These are phyloP conservation scores for Solanum sejunctum DNA, from an alignment of 257 asterid genomes.

Conservation along the genomic window DNA sequence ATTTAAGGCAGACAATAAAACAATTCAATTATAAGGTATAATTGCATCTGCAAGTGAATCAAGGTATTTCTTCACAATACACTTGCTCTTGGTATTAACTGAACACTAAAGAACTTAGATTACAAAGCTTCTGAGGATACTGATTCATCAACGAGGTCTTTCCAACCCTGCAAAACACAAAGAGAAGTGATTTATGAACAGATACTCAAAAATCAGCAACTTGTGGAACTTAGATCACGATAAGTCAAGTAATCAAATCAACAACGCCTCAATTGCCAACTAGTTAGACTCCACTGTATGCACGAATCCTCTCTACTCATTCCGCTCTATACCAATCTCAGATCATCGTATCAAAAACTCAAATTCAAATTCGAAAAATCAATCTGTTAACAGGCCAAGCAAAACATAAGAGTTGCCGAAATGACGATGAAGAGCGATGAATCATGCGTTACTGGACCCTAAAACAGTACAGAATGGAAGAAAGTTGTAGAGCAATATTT, in stretches of 20 bases:
- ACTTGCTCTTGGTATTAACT: not conserved
- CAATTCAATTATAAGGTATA: not conserved
- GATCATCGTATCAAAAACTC: not conserved
- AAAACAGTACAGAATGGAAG: not conserved
- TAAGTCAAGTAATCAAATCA: not conserved
- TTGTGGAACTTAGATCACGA: not conserved
- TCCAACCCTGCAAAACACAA: slow-evolving; percentile 77
- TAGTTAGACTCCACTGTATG: not conserved
- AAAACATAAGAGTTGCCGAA: not conserved
- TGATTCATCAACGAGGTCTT: slow-evolving; percentile 99
- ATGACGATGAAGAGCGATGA: not conserved
- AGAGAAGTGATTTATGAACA: not conserved
- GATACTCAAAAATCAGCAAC: not conserved
- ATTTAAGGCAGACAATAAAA: slow-evolving; percentile 35
- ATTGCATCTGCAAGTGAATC: not conserved
- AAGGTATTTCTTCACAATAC: not conserved
- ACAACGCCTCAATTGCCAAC: not conserved
- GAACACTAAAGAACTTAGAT: not conserved
- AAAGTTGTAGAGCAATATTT: not conserved
- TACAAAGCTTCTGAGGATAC: slow-evolving; percentile 44
- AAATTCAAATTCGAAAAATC: not conserved
- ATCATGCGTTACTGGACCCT: not conserved
- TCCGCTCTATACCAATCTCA: not conserved
- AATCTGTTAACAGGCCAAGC: not conserved
- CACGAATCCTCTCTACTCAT: not conserved